Base-by-base conservation (phyloP, 257 asterid genomes). In the Striga asiatica region DNA sequence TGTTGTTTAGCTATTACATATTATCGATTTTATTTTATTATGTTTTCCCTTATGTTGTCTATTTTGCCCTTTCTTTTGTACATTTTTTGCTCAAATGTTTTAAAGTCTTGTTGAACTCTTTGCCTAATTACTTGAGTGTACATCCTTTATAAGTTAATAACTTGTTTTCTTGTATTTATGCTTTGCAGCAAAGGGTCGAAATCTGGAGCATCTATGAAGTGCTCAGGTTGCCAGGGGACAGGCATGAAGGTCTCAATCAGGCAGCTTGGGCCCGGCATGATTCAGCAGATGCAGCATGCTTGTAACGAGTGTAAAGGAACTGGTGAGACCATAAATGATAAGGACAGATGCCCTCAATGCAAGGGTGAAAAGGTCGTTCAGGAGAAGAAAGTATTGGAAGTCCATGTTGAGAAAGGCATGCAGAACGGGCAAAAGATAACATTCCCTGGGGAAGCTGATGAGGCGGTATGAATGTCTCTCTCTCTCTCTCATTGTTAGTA, bases 361-460 rank as follows among this genome's bases (percentile, higher is more conserved):
- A 85, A 85, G 74, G 95, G 97, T 45, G 94, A 81, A 74, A 89
- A 89, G 77, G 83, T 89, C 65, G 76, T 51, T 37, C 89, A 81
- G 66, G 95, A 83, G 68, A 85, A 89, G 84, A 89, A 89, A 74
- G 95, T 83, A n/a, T 48, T 89, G 71, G 93, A 89, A 71, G 97
- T 85, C 11, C 43, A 66, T n/a, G 94, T 89, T 41, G 97, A 89
- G 81, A 89, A 89, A 74, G 97, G 97, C 27, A 89, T 89, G 97
- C 89, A 85, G 28, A 81, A 89, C 56, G 93, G 95, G 10, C 97
- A 89, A 67, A 89, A 76, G 67, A 77, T 89, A 51, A 83, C 94
- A 18, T 89, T 85, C 67, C 95, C 94, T 27, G 97, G 97, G 35
- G 95, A 83, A 71, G 95, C 97, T 61, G 97, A 89, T 58, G 97